Conservation (phyloP, 1,284 basidiomycete genomes). For the Taiwanofungus camphoratus region DNA sequence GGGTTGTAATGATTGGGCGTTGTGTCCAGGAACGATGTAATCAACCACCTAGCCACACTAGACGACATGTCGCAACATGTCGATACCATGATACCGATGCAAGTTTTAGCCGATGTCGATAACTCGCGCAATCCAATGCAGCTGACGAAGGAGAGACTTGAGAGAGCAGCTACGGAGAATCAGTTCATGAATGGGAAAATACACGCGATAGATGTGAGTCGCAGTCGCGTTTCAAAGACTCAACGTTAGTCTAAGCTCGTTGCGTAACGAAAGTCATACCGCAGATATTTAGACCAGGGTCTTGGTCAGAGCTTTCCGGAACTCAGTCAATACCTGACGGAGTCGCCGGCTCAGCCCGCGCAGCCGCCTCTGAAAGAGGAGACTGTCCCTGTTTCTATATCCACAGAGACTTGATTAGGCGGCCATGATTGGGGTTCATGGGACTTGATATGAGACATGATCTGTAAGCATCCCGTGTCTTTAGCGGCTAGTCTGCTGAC, state of each 20-base stretch:
- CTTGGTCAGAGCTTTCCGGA: constrained; percentile 58
- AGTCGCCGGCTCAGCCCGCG: constrained; percentile 8
- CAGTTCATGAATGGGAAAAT: constrained; percentile 90
- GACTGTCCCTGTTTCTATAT: not conserved
- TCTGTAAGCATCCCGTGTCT: not conserved
- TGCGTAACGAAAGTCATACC: constrained; percentile 48
- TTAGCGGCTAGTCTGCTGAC: not conserved
- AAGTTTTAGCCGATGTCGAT: constrained; percentile 71
- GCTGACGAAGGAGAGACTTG: constrained; percentile 69
- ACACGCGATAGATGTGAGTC: constrained; percentile 60
- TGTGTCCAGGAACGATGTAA: constrained; percentile 57
- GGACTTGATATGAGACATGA: not conserved
- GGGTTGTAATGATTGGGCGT: not conserved
- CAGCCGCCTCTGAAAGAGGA: not conserved
- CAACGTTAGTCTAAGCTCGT: constrained; percentile 3
- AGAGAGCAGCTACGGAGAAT: constrained; percentile 78
- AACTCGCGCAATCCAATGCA: constrained; percentile 74
- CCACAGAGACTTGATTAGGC: constrained; percentile 1
- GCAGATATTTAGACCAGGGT: constrained; percentile 49
- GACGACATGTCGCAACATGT: constrained; percentile 60
- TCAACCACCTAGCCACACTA: constrained; percentile 53
- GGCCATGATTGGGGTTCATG: constrained; percentile 1
- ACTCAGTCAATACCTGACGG: constrained; percentile 30
- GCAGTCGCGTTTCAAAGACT: not conserved
- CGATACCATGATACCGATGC: constrained; percentile 61